Base-by-base conservation (phyloP, 208 protist species). In the Paratrypanosoma confusum region DNA sequence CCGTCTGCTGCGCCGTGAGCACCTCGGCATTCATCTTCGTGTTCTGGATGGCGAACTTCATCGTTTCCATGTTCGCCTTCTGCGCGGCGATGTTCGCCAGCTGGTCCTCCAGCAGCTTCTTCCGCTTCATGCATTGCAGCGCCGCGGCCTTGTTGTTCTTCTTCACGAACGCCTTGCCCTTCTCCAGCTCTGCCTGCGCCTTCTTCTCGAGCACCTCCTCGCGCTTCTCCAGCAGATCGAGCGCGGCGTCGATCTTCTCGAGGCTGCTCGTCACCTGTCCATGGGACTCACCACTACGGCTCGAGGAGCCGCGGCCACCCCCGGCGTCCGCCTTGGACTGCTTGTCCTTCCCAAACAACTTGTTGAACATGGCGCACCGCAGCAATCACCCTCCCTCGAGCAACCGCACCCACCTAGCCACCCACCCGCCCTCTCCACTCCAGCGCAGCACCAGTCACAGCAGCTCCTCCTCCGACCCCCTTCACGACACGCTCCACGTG, bases 81-180 rank as follows among this genome's bases (percentile, higher is more conserved):
- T 88, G 70, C 0, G 31, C 57, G 4, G 45, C 45, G 7, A 93
- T 58, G 32, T 53, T 72, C 21, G 63, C 17, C 11, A 94, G 57
- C 60, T 96, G 83, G 42, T 77, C 70, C 49, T 94, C 80, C 57
- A 78, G 87, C 58, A 67, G 45, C 60, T 96, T 96, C 62, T 96
- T 96, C 11, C 82, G 71, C 55, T 90, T 91, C 75, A 94, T 83
- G 46, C 76, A 84, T 54, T 87, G 68, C 47, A 90, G 46, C 7
- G 90, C 90, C 14, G 46, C 70, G 29, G 71, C 58, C n/a, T 64
- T 82, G 58, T 96, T 92, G 50, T 94, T 93, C 58, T 80, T 85
- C 2, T 63, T 51, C 26, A 88, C 65, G 38, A 78, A 71, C 46
- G 77, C 54, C 68, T 88, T 93, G 29, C 85, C 90, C 48, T 71